These are phyloP conservation scores for Amanita exitialis DNA, from an alignment of 768 basidiomycete genomes.

Conservation along the genomic window DNA sequence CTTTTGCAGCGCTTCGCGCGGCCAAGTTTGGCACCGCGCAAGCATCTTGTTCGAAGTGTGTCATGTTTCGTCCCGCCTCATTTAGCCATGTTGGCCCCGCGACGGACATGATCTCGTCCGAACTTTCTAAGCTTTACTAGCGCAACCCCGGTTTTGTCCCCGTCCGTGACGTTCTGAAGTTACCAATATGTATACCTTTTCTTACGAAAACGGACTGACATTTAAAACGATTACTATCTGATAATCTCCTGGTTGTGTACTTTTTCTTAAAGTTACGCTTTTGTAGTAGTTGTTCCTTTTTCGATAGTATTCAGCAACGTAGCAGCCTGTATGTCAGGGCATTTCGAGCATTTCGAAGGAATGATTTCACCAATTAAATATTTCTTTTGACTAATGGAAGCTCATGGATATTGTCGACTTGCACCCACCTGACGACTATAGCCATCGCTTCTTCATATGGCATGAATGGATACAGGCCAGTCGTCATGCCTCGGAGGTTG, in stretches of 20 bases:
- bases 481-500: background rate
- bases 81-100: conserved; percentile 39
- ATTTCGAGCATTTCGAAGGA: too few relatives aligned
- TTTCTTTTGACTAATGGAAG: too few relatives aligned
- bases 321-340: too few relatives aligned
- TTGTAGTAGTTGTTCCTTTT: background rate
- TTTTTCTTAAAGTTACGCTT: background rate
- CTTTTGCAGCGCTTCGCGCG: conserved; percentile 7
- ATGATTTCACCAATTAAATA: too few relatives aligned
- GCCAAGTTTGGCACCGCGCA: conserved; percentile 27
- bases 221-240: background rate
- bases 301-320: background rate
- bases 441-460: conserved; percentile 81
- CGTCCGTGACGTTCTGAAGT: background rate
- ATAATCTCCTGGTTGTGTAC: background rate
- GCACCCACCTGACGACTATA: conserved; percentile 76
- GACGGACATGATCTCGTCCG: conserved; percentile 59
- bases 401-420: conserved; percentile 47
- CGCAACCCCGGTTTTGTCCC: background rate
- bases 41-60: conserved; percentile 41
- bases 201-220: background rate
- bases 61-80: conserved; percentile 57
- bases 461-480: conserved; percentile 80
- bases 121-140: conserved; percentile 16
- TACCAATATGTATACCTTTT: conserved; percentile 4